Evolutionary conservation across 768 basidiomycete species (phyloP), one percentile per base, ranked within the genome.

Genomic region (Russula olivacea): DNA sequence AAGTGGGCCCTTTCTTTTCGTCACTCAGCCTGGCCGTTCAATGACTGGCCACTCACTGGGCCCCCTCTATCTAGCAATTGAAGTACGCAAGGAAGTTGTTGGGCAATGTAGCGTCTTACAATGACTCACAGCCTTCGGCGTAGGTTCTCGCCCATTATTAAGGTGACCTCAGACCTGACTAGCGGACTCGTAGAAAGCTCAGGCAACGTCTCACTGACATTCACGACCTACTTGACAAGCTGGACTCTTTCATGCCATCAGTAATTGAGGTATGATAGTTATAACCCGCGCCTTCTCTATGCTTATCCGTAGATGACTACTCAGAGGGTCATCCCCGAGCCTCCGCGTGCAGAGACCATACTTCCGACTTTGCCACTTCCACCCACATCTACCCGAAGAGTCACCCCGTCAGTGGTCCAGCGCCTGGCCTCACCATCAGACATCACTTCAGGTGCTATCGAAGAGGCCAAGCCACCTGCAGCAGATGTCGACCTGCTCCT

Each of bases 301-400:
- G 8, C 51, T 34, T 10, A 45, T 6, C 1, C 43, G 19, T 41
- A 10, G 41, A 9, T 51, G 17, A 23, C 47, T 12, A 19, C 32
- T 21, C 66, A 85, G 82, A 77, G 77, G 59, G 70, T 76, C 6
- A 71, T 77, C 2, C 82, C 80, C 2, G 67, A 72, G 59, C 71
- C 73, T 10, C 72, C 68, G 21, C 78, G 74, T 47, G 82, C 78
- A 3, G 72, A 75, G 34, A 76, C 82, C 3, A 71, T 88, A 34
- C 79, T 88, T n/a, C 77, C 83, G 0, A 76, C 74, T 2, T 72
- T 88, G 38, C 83, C 84, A 1, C 64, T 78, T 7, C 81, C 85
- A 53, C 69, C 67, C 12, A 50, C 65, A 8, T 43, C 69, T 21
- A n/a, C 50, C n/a, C 21, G 64, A 17, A 63, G 61, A 38, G 25